phyloP scores from a whole-genome alignment of 2,329 filamentous ascomycete genomes.

The Tolypocladium ophioglossoides region DNA sequence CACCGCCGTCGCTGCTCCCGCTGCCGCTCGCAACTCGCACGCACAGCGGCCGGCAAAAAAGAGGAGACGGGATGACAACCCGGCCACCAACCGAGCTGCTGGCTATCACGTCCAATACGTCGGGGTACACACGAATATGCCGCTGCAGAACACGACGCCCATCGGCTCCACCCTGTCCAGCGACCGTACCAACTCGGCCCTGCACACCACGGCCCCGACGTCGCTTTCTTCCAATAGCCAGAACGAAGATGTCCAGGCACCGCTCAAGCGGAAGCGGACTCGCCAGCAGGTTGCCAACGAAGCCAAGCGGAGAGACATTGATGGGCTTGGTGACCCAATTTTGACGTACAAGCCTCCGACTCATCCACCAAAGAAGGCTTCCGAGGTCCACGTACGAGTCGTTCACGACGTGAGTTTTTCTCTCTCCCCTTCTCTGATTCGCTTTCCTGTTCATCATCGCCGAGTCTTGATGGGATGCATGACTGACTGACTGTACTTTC shows the following conservation, averaged over 20 bases:
- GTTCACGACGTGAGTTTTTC: conserved; percentile 48
- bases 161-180: conserved; percentile 68
- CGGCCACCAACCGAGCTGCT: conserved; percentile 39
- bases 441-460: background rate
- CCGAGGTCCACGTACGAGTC: conserved; percentile 57
- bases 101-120: conserved; percentile 65
- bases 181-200: conserved; percentile 68
- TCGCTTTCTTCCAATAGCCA: conserved; percentile 55
- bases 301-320: conserved; percentile 66
- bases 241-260: conserved; percentile 56
- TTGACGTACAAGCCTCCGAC: conserved; percentile 77
- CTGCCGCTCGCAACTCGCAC: conserved; percentile 12
- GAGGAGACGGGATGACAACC: conserved; percentile 53
- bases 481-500: background rate
- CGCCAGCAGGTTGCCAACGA: conserved; percentile 75
- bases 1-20: conserved; percentile 16
- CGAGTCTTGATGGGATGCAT: background rate
- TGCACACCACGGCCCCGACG: conserved; percentile 82
- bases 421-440: background rate
- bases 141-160: conserved; percentile 54
- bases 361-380: conserved; percentile 81
- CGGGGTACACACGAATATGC: conserved; percentile 60
- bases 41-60: conserved; percentile 56
- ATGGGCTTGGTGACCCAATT: conserved; percentile 59
- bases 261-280: conserved; percentile 84